Evolutionary conservation across 805 yeast genomes (phyloP), one percentile per base, ranked within the genome.

Genomic region (Limtongozyma cylindracea): DNA sequence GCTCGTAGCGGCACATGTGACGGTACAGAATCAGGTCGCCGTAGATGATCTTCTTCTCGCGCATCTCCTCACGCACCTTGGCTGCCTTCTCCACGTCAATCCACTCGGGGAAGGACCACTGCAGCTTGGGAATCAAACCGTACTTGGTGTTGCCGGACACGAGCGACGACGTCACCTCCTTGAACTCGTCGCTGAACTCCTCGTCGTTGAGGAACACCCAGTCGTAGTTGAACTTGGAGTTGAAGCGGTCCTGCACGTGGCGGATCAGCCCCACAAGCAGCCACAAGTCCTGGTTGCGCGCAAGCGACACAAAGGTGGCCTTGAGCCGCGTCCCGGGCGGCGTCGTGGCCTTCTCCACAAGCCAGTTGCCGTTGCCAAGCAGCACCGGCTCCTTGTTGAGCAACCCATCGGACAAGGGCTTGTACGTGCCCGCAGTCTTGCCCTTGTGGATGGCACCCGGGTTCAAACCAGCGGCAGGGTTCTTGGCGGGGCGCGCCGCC

Each of bases 191-290:
- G 23, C 63, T 54, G 47, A 84, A 88, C 21, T 59, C 70, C 26
- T 68, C 78, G 41, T 84, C 94, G 43, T 84, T 84, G 34, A 84
- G 54, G 43, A 84, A 88, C 13, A 80, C 88, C 95, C 96, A 84
- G 34, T 91, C 95, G 39, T 84, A 84, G 30, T 73, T 57, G 48
- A 49, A 82, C 21, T 73, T 57, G 10, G 48, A 40, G 52, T 84
- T 84, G 56, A 88, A 84, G 29, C 94, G 56, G 43, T 80, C 95
- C 47, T 84, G 95, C 24, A 82, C 60, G 21, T 68, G 61, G 41
- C 76, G 56, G 27, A 76, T 71, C 6, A 91, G 65, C 16, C 51
- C 59, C 20, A 63, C 46, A 23, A 76, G 45, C 13, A 56, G 56
- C 47, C 60, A 53, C 25, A 76, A 41, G 38, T 76, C 92, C n/a